These are phyloP conservation scores for Sporothrix humicola DNA, from an alignment of 2,329 filamentous ascomycete species.

Conservation along the genomic window DNA sequence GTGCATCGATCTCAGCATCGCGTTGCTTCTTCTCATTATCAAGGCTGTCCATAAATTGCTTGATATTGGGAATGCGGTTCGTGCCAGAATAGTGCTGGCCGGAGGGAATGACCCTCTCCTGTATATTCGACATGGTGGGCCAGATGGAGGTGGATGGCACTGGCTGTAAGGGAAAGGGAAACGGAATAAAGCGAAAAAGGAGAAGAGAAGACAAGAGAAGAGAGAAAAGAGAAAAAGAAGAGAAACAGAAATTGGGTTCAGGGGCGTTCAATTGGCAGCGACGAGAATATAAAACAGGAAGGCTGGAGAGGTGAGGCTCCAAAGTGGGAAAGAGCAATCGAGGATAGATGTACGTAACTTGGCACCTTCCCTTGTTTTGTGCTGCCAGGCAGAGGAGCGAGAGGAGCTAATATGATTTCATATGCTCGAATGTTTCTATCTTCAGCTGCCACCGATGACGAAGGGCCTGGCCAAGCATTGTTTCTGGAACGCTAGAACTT, in stretches of 20 bases:
- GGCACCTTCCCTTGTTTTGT: not conserved
- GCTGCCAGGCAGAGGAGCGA: conserved; percentile 12
- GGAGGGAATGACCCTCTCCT: conserved; percentile 52
- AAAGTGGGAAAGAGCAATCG: not conserved
- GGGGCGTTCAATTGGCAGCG: not conserved
- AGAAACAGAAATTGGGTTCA: not conserved
- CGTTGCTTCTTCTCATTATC: conserved; percentile 79
- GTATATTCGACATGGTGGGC: conserved; percentile 40
- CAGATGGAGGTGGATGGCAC: not conserved
- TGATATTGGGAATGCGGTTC: conserved; percentile 87
- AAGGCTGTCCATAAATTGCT: conserved; percentile 78
- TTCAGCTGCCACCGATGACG: conserved; percentile 12
- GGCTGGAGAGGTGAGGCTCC: not conserved
- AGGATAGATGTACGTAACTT: not conserved
- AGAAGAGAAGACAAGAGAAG: too few species aligned
- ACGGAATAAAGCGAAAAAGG: not conserved
- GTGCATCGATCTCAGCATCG: conserved; percentile 72
- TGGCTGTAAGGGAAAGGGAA: not conserved
- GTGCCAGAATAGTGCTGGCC: conserved; percentile 78
- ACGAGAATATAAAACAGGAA: not conserved
- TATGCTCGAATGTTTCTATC: not conserved
- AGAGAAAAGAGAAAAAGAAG: not conserved
- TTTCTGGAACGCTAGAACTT: not conserved
- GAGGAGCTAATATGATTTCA: conserved; percentile 11
- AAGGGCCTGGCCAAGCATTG: not conserved